These are phyloP conservation scores for Biscutella laevigata DNA, from an alignment of 441 rosid genomes.

Conservation along the genomic window DNA sequence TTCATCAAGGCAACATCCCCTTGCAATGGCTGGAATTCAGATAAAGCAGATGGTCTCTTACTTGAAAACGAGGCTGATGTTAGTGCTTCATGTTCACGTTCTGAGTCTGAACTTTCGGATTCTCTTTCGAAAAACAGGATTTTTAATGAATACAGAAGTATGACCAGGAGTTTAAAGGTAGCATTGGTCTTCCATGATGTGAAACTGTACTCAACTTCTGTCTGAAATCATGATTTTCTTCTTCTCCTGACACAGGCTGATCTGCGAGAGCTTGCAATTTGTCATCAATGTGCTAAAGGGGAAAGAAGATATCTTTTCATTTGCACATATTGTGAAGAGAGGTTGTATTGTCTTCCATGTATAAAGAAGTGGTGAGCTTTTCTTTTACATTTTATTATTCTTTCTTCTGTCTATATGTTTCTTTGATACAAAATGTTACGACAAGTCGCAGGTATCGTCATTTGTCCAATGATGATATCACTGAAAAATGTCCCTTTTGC, in stretches of 20 bases:
- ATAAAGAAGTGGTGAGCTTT: slow-evolving; percentile 54
- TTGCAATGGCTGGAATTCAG: not conserved
- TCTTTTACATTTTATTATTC: not conserved
- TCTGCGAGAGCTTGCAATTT: slow-evolving; percentile 33
- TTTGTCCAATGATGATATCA: slow-evolving; percentile 38
- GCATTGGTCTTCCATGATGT: slow-evolving; percentile 8
- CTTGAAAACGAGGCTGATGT: not conserved
- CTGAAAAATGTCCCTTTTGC: slow-evolving; percentile 64
- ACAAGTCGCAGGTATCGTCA: slow-evolving; percentile 55
- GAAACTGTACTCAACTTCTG: not conserved
- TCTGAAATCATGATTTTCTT: not conserved
- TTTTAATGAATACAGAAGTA: slow-evolving; percentile 16
- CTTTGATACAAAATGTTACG: not conserved
- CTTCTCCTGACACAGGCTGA: slow-evolving; percentile 21
- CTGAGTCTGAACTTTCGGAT: slow-evolving; percentile 16
- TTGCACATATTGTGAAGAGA: slow-evolving; percentile 49
- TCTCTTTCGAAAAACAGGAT: not conserved
- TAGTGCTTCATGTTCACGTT: not conserved
- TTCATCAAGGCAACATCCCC: not conserved
- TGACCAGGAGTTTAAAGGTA: slow-evolving; percentile 24
- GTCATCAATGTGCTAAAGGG: slow-evolving; percentile 77
- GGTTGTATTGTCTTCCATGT: slow-evolving; percentile 54
- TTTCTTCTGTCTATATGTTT: not conserved
- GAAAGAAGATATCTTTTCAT: slow-evolving; percentile 55
- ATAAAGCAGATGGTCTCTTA: not conserved